phyloP scores from a whole-genome alignment of 176 grass and related monocot genomes.

The Pharus latifolius region DNA sequence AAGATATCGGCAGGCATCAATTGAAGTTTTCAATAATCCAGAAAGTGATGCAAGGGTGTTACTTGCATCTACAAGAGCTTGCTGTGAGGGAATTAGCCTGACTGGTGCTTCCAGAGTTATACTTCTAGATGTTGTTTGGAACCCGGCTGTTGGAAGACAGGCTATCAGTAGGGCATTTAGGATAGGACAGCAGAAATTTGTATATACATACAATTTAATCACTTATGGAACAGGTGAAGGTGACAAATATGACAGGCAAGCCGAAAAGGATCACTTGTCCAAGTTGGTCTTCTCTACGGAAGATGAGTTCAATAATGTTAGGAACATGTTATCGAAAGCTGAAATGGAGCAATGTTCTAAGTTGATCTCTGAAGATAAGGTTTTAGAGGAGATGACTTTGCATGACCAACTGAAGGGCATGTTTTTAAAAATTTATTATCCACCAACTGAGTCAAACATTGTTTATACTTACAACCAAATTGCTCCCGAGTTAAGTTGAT shows the following conservation, averaged over 20 bases:
- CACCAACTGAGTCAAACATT: conserved; percentile 74
- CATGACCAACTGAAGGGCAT: conserved; percentile 58
- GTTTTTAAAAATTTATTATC: conserved; percentile 78
- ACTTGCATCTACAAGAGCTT: conserved; percentile 91
- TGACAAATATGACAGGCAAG: conserved; percentile 87
- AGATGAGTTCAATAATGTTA: conserved; percentile 69
- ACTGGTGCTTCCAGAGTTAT: conserved; percentile 92
- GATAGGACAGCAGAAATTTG: conserved; percentile 78
- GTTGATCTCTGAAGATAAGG: conserved; percentile 65
- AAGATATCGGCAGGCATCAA: conserved; percentile 55
- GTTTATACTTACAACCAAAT: conserved; percentile 68
- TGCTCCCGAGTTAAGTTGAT: conserved; percentile 18
- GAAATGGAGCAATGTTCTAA: conserved; percentile 59
- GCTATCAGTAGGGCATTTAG: conserved; percentile 83
- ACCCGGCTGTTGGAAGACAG: conserved; percentile 77
- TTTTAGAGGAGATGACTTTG: conserved; percentile 68
- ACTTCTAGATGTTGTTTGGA: conserved; percentile 91
- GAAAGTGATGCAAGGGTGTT: conserved; percentile 63
- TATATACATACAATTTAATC: conserved; percentile 92
- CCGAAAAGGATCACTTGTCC: conserved; percentile 79
- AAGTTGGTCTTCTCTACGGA: conserved; percentile 82
- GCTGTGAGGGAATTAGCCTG: conserved; percentile 90
- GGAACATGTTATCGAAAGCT: conserved; percentile 57
- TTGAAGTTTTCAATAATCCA: conserved; percentile 79
- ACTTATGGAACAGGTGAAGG: conserved; percentile 80